Evolutionary conservation across 2,329 filamentous ascomycete genomes (phyloP).

Genomic region (Stylonectria norvegica): DNA sequence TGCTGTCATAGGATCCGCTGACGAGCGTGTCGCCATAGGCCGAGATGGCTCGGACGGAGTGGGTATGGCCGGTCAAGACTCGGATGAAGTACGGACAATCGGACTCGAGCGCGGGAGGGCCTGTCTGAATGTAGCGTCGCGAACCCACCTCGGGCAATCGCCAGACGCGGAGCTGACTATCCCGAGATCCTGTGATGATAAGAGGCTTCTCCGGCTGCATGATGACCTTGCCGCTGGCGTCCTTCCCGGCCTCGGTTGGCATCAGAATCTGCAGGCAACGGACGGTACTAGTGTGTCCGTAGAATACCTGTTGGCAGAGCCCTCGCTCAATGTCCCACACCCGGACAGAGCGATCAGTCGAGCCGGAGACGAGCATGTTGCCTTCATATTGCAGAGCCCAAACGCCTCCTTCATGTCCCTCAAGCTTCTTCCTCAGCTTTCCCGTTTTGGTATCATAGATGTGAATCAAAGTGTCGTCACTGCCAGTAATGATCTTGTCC

Average conservation of each 20-base stretch:
- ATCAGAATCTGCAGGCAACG: slow-evolving; percentile 92
- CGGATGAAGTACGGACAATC: slow-evolving; percentile 96
- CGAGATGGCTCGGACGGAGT: slow-evolving; percentile 94
- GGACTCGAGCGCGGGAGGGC: slow-evolving; percentile 66
- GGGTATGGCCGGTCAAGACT: slow-evolving; percentile 78
- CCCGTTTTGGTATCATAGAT: slow-evolving; percentile 98
- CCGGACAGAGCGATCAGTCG: slow-evolving; percentile 95
- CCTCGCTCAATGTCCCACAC: slow-evolving; percentile 98
- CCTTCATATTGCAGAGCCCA: slow-evolving; percentile 97
- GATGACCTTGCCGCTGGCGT: slow-evolving; percentile 67
- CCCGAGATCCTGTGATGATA: slow-evolving; percentile 95
- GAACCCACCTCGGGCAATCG: slow-evolving; percentile 80
- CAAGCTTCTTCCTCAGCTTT: slow-evolving; percentile 74
- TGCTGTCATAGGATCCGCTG: slow-evolving; percentile 94
- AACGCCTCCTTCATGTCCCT: slow-evolving; percentile 93
- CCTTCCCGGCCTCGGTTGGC: slow-evolving; percentile 72
- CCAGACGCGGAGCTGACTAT: slow-evolving; percentile 93
- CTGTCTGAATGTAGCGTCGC: slow-evolving; percentile 73
- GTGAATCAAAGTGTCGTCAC: slow-evolving; percentile 95
- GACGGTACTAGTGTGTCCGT: slow-evolving; percentile 96
- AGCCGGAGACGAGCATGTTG: slow-evolving; percentile 91
- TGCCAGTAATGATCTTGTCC: slow-evolving; percentile 96
- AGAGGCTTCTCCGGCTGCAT: slow-evolving; percentile 93
- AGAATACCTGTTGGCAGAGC: slow-evolving; percentile 90
- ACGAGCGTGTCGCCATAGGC: slow-evolving; percentile 94